Conservation (phyloP, 2,329 filamentous ascomycete species). For the Pseudopithomyces chartarum region DNA sequence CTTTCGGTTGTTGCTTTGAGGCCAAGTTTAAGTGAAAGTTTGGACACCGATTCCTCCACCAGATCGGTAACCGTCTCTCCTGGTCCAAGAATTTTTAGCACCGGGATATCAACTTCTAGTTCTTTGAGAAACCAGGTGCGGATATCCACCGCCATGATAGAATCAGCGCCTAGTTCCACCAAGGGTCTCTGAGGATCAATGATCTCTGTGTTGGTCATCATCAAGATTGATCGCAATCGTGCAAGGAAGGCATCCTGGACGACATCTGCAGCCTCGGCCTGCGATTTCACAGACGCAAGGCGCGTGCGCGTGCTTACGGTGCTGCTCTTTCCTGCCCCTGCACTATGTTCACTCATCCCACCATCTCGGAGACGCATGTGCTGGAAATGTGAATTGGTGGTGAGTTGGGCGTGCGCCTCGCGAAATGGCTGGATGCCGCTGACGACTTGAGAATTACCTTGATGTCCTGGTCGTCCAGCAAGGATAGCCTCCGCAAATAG, state of each 20-base stretch:
- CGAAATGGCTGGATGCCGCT: background rate
- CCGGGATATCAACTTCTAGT: constrained; percentile 51
- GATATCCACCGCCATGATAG: constrained; percentile 47
- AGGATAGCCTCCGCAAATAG: constrained; percentile 20
- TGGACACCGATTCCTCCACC: background rate
- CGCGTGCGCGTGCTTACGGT: background rate
- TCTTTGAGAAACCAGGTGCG: constrained; percentile 57
- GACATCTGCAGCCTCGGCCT: constrained; percentile 12
- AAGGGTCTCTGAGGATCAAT: constrained; percentile 47
- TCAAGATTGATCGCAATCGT: constrained; percentile 10
- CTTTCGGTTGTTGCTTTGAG: background rate
- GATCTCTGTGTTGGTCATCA: constrained; percentile 19
- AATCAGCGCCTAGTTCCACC: constrained; percentile 45
- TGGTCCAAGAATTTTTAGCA: constrained; percentile 47
- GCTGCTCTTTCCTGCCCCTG: background rate
- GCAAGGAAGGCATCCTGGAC: constrained; percentile 12
- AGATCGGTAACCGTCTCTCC: constrained; percentile 6
- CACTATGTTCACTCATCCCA: background rate
- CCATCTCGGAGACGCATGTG: constrained; percentile 8
- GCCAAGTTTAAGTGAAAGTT: background rate
- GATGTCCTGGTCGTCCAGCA: constrained; percentile 7
- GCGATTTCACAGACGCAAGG: constrained; percentile 13
- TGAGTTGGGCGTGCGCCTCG: constrained; percentile 1
- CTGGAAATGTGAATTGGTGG: constrained; percentile 7
- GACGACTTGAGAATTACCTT: constrained; percentile 1